Base-by-base conservation (phyloP, 2,329 filamentous ascomycete species). In the Mycosphaerella arachidis region DNA sequence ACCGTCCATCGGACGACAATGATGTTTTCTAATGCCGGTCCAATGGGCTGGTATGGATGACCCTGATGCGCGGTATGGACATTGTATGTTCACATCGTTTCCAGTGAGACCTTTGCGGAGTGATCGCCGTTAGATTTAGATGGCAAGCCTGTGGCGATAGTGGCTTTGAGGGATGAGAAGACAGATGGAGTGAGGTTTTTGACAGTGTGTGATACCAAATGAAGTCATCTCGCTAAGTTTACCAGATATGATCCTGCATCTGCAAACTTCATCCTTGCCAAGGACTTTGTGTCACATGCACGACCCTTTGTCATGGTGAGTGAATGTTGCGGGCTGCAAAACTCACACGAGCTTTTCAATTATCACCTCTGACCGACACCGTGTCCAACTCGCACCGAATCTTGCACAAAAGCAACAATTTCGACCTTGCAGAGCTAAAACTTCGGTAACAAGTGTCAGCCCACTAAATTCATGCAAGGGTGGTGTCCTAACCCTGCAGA, bases 261-360 rank as follows among this genome's bases (percentile, higher is more conserved):
- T n/a, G 13, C 40, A 43, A 43, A 43, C 40, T 43, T 43, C 16
- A 43, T 43, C 16, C 40, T 43, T 43, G 50, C 50, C 50, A 52
- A 52, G 50, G n/a, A 31, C n/a, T 52, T 52, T 52, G 50, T 52
- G 50, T 52, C 50, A 52, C 50, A 52, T 52, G 50, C 50, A 52
- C 50, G 50, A 52, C 30, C 50, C 50, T 52, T 52, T 20, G 3
- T 18, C 30, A 13, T 16, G 27, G 27, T 31, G 30, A 52, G 30
- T 52, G 50, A 52, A 52, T 52, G 30, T 10, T 35, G 30, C 27
- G 3, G 5, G 12, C 30, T 52, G 27, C 27, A 35, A 7, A 35
- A 10, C 29, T 52, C 29, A 35, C 50, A 10, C 6, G 18, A 35
- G 48, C 48, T 52, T 4, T 4, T 1, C 29, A 35, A 13, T n/a